These are phyloP conservation scores for Fomes fomentarius DNA, from an alignment of 1,284 basidiomycete genomes.

Conservation along the genomic window DNA sequence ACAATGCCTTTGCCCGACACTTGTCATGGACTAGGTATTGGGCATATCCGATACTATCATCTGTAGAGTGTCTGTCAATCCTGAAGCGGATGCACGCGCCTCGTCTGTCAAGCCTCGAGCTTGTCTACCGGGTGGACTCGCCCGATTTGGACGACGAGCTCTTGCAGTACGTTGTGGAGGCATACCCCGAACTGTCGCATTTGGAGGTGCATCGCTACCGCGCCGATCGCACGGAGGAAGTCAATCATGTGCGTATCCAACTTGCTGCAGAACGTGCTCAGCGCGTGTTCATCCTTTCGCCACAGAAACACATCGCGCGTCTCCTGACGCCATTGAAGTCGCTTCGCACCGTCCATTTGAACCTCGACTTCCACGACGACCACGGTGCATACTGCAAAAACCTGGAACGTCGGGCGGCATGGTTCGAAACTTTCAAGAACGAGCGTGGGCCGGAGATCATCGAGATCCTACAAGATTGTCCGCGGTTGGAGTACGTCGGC, in stretches of 20 bases:
- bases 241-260: background rate
- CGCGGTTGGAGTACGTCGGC: background rate
- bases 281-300: background rate
- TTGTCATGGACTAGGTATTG: background rate
- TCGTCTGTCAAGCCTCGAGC: constrained; percentile 13
- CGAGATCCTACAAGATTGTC: background rate
- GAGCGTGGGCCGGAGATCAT: background rate
- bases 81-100: background rate
- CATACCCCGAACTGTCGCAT: background rate
- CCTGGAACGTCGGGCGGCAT: background rate
- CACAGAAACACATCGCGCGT: background rate
- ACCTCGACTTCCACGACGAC: constrained; percentile 2
- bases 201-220: constrained; percentile 7
- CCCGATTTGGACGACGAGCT: background rate
- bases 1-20: background rate
- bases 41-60: background rate
- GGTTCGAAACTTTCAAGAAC: background rate
- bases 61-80: background rate
- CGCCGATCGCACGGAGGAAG: background rate
- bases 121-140: constrained; percentile 2
- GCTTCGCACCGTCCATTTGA: constrained; percentile 4
- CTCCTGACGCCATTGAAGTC: background rate
- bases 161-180: background rate
- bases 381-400: background rate
- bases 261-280: background rate